Evolutionary conservation across 371 early-diverging fungal species (phyloP).

Genomic region (Funneliformis caledonium): DNA sequence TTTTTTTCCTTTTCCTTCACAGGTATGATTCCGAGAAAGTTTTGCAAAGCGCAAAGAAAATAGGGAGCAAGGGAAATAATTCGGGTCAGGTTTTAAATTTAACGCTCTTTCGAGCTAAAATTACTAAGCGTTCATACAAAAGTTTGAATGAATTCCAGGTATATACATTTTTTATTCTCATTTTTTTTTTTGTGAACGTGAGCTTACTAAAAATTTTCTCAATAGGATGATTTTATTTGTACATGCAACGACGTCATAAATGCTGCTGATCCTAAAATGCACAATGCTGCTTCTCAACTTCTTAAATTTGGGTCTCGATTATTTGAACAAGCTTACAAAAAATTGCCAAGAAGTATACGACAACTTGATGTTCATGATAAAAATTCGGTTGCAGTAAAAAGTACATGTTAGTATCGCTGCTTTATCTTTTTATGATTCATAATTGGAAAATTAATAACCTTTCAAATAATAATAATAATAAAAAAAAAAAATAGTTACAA

Average conservation of each 20-base stretch:
- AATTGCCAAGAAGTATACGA: neutral
- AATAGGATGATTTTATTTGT: slow-evolving; percentile 3
- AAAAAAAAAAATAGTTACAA: neutral
- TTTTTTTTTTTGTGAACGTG: neutral
- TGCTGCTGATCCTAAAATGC: neutral
- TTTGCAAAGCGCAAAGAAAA: neutral
- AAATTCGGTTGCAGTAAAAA: neutral
- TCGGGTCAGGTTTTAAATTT: neutral
- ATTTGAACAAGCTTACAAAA: neutral
- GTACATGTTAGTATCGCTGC: neutral
- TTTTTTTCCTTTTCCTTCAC: no score
- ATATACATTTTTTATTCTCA: neutral
- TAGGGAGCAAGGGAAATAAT: neutral
- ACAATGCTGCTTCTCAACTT: neutral
- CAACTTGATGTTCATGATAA: neutral
- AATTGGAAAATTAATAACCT: neutral
- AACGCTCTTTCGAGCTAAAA: neutral
- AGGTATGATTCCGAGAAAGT: neutral
- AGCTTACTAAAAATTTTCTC: neutral
- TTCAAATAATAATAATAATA: neutral
- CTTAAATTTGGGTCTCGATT: neutral
- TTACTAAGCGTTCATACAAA: neutral
- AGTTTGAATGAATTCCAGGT: slow-evolving; percentile 1
- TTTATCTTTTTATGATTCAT: neutral
- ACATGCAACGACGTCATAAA: neutral